Base-by-base conservation (phyloP, 2,329 filamentous ascomycete genomes). In the Aspergillus texensis region DNA sequence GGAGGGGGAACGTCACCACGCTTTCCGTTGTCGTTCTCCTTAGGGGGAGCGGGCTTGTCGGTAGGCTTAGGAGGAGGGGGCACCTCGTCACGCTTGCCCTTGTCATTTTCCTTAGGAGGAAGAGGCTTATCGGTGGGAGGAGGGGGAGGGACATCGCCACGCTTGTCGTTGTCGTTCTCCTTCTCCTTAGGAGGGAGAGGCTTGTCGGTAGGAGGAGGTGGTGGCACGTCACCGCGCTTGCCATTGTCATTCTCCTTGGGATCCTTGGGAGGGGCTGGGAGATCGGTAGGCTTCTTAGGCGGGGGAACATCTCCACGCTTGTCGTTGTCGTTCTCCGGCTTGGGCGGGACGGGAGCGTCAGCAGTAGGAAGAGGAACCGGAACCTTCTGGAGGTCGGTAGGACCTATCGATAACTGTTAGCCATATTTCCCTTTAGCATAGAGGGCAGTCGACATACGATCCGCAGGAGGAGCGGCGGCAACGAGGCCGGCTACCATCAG, bases 391-490 rank as follows among this genome's bases (percentile, higher is more conserved):
- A 63, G 57, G 41, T 48, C 58, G 9, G 24, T 24, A 24, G 58
- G 58, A 14, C 45, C 45, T 48, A 28, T 26, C 6, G n/a, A 26
- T 8, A 6, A 28, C 5, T 8, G 11, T 48, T 28, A 48, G 45
- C 24, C 24, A 16, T 28, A 8, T 16, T 8, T 48, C 2, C 39
- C 4, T 4, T 24, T 0, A 9, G 45, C 1, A 4, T 16, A 2
- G 2, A 3, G 32, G 16, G 4, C 4, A 12, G 45, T 16, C 14
- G 6, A 43, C 57, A 59, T 59, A 59, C 58, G 58, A 14, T 52
- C 46, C 36, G 58, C 50, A 60, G 58, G 50, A 46, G 58, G 58
- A 30, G 58, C 58, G 8, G 58, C 58, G 10, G 39, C 50, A 55
- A 48, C 58, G 21, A 60, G 48, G n/a, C 58, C 58, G 3, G 58